Conservation (phyloP, 169 alveolate genomes). For the Eimeria maxima region DNA sequence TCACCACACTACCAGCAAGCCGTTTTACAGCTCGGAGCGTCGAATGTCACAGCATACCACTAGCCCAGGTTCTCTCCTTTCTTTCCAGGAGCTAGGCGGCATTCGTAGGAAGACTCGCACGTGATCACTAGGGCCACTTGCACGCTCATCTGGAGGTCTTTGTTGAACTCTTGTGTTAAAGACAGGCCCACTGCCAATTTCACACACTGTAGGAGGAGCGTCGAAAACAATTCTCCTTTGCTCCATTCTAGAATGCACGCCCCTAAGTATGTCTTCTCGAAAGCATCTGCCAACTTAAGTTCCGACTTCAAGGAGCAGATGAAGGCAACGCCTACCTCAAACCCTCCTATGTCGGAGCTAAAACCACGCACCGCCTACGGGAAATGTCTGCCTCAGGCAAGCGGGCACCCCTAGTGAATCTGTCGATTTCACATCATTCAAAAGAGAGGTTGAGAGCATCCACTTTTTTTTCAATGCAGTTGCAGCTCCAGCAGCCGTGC, state of each 20-base stretch:
- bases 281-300: background rate
- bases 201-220: background rate
- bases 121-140: background rate
- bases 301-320: background rate
- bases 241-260: background rate
- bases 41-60: background rate
- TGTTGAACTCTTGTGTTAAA: too few relatives aligned
- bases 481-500: slow-evolving; percentile 29
- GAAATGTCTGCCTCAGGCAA: background rate
- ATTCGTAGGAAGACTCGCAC: background rate
- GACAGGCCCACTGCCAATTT: background rate
- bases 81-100: background rate
- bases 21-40: background rate
- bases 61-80: background rate
- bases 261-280: background rate
- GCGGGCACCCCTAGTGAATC: background rate
- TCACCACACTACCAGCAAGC: background rate
- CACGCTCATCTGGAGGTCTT: background rate
- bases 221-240: background rate
- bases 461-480: background rate
- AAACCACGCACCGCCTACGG: background rate
- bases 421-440: background rate
- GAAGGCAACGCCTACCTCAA: background rate
- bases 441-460: background rate
- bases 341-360: background rate